Evolutionary conservation across 306 rosid species (phyloP).

Genomic region (Prunus davidiana): DNA sequence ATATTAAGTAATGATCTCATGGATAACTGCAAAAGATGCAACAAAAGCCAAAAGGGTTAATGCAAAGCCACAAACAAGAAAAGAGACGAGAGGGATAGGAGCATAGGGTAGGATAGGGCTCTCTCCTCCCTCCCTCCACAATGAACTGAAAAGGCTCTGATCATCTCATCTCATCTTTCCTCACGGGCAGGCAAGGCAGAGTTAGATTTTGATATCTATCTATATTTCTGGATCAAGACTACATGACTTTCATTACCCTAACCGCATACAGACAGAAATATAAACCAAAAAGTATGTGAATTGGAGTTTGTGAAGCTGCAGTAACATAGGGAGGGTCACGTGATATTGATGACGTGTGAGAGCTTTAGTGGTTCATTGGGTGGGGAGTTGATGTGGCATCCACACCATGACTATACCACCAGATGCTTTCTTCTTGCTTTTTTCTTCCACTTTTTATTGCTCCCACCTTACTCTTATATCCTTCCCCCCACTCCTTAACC

Average conservation of each 20-base stretch:
- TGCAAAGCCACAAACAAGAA: neutral
- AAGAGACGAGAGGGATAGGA: too few relatives aligned
- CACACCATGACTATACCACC: constrained; percentile 2
- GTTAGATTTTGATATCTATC: too few relatives aligned
- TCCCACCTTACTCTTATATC: constrained; percentile 12
- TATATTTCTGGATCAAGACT: too few relatives aligned
- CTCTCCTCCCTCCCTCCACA: neutral
- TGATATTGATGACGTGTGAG: constrained; percentile 31
- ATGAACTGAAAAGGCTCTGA: too few relatives aligned
- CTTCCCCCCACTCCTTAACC: constrained; percentile 17
- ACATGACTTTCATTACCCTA: neutral
- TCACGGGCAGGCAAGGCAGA: too few relatives aligned
- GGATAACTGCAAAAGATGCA: constrained; percentile 6
- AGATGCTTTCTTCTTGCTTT: constrained; percentile 19
- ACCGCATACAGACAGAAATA: neutral
- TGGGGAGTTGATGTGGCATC: constrained; percentile 47
- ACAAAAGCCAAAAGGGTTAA: neutral
- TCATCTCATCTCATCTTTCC: too few relatives aligned
- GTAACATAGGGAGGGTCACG: neutral
- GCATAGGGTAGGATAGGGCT: neutral
- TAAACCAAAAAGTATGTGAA: neutral
- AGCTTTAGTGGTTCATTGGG: constrained; percentile 17
- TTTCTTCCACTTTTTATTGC: constrained; percentile 7
- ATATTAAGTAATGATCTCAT: neutral
- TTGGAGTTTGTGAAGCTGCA: neutral